Evolutionary conservation across 306 rosid genomes (phyloP).

Genomic region (Ormosia emarginata): DNA sequence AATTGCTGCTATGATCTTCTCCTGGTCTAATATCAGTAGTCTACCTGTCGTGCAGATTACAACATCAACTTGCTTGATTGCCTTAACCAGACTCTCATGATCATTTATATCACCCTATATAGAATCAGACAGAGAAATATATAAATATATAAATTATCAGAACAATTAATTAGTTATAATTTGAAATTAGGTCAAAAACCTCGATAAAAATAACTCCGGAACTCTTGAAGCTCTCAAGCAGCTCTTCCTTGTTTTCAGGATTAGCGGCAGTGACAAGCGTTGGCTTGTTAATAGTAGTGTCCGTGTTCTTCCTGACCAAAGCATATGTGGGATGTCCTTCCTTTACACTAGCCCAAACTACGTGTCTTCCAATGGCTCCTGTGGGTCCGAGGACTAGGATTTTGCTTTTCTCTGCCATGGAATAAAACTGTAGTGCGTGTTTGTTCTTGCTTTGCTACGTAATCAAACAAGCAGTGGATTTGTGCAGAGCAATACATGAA

Average conservation of each 20-base stretch:
- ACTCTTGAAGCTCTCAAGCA: conserved; percentile 25
- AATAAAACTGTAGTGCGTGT: background rate
- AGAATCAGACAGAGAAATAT: background rate
- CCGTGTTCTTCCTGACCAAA: conserved; percentile 28
- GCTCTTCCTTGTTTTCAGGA: conserved; percentile 33
- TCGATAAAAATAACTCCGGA: conserved; percentile 25
- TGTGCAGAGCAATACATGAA: background rate
- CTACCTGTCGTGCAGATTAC: conserved; percentile 36
- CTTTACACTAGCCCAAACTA: conserved; percentile 36
- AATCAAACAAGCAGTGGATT: background rate
- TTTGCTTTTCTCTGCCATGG: conserved; percentile 34
- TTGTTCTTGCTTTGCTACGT: background rate
- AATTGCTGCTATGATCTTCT: conserved; percentile 37
- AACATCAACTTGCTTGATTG: conserved; percentile 43
- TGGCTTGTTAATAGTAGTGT: background rate
- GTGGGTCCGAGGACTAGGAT: conserved; percentile 39
- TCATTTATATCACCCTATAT: conserved; percentile 32
- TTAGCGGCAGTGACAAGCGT: conserved; percentile 21
- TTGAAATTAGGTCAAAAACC: background rate
- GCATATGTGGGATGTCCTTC: conserved; percentile 42
- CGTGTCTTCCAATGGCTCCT: conserved; percentile 33
- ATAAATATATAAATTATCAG: background rate
- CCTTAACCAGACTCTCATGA: conserved; percentile 29
- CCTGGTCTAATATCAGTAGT: conserved; percentile 20
- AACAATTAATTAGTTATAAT: background rate